phyloP scores from a whole-genome alignment of 306 rosid genomes.

The Cicer arietinum region DNA sequence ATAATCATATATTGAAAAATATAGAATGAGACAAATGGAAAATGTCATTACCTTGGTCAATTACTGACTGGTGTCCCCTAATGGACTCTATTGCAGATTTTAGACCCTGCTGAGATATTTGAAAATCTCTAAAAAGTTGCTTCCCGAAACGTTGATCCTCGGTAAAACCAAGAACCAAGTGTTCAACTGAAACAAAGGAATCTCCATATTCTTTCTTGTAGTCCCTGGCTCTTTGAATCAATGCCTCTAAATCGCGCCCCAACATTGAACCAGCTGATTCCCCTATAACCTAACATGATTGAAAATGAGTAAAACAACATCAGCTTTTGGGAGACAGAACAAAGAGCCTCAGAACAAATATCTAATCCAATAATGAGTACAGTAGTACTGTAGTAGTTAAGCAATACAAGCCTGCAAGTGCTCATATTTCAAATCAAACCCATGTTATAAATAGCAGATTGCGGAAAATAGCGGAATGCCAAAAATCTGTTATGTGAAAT shows the following conservation, averaged over 20 bases:
- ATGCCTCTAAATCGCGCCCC: conserved; percentile 94
- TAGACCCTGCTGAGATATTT: conserved; percentile 65
- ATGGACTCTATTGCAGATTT: conserved; percentile 87
- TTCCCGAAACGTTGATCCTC: conserved; percentile 93
- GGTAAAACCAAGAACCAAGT: conserved; percentile 84
- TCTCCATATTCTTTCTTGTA: conserved; percentile 86
- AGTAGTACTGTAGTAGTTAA: neutral
- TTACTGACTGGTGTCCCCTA: conserved; percentile 90
- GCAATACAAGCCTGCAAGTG: conserved; percentile 15
- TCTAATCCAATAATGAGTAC: conserved; percentile 5
- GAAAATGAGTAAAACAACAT: conserved; percentile 31
- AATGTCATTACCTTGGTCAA: conserved; percentile 78
- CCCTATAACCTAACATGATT: conserved; percentile 67
- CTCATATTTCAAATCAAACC: conserved; percentile 36
- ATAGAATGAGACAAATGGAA: conserved; percentile 20
- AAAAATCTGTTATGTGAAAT: too few species aligned
- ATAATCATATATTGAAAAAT: neutral
- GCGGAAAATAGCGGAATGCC: too few species aligned
- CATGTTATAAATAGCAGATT: too few species aligned
- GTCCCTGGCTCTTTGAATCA: conserved; percentile 91
- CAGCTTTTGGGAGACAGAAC: neutral
- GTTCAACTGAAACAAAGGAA: conserved; percentile 97
- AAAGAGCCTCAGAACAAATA: conserved; percentile 15
- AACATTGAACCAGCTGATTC: conserved; percentile 90
- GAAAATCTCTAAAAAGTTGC: conserved; percentile 84